Evolutionary conservation across 1,284 basidiomycete species (phyloP).

Genomic region (Cutaneotrichosporon mucoides): DNA sequence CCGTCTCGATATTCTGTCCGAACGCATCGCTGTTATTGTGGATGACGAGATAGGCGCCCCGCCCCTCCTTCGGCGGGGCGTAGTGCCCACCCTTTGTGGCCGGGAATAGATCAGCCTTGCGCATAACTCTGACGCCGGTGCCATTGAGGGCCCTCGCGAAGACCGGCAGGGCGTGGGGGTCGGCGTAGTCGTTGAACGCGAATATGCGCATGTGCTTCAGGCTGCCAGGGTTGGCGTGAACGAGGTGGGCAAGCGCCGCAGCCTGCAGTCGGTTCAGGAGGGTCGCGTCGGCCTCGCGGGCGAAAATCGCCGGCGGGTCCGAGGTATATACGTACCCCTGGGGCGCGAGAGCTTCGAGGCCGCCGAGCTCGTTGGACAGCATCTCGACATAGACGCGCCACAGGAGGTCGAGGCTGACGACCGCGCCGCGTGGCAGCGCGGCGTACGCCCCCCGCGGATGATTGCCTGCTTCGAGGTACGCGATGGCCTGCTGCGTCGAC

Average conservation of each 20-base stretch:
- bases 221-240: not conserved
- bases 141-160: not conserved
- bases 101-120: slow-evolving; percentile 19
- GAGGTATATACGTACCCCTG: slow-evolving; percentile 30
- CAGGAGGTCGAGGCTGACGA: slow-evolving; percentile 26
- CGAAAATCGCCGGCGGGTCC: slow-evolving; percentile 33
- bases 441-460: not conserved
- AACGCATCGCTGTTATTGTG: slow-evolving; percentile 36
- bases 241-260: not conserved
- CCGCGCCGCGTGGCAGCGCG: not conserved
- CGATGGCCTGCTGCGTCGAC: not conserved
- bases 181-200: slow-evolving; percentile 13
- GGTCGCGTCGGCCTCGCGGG: slow-evolving; percentile 11
- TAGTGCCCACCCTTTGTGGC: not conserved
- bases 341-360: slow-evolving; percentile 20
- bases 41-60: slow-evolving; percentile 17
- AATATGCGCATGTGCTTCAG: slow-evolving; percentile 3
- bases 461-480: not conserved
- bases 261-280: slow-evolving; percentile 21
- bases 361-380: slow-evolving; percentile 27
- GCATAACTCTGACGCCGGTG: slow-evolving; percentile 3
- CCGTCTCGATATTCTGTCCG: slow-evolving; percentile 33
- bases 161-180: not conserved
- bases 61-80: not conserved
- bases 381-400: slow-evolving; percentile 11